phyloP scores from a whole-genome alignment of 2,329 filamentous ascomycete genomes.

The Aspergillus pseudonomiae region DNA sequence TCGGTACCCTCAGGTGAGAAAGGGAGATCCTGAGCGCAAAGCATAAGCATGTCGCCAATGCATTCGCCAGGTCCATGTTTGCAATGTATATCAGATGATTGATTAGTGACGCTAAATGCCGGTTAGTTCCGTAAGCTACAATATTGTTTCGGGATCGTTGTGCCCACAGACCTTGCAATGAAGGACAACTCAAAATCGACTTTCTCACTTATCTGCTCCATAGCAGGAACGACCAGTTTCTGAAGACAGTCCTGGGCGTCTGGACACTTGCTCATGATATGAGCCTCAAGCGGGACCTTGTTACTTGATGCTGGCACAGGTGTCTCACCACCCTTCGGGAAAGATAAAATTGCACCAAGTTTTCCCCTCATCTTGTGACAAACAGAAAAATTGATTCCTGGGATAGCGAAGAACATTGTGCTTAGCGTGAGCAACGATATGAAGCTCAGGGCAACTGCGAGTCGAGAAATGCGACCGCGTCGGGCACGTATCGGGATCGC shows the following conservation, averaged over 20 bases:
- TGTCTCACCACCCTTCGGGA: conserved; percentile 1
- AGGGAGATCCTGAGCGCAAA: conserved; percentile 77
- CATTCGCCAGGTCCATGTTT: conserved; percentile 89
- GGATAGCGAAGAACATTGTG: conserved; percentile 11
- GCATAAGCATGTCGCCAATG: conserved; percentile 90
- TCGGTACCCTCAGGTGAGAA: conserved; percentile 35
- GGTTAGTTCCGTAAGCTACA: conserved; percentile 6
- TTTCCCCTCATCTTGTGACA: conserved; percentile 11
- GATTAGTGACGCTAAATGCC: conserved; percentile 58
- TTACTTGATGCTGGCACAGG: conserved; percentile 8
- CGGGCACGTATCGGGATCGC: conserved; percentile 10
- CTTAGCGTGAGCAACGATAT: conserved; percentile 15
- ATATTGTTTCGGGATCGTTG: background rate
- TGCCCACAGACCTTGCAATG: conserved; percentile 68
- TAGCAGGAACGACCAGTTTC: conserved; percentile 79
- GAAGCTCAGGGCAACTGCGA: conserved; percentile 15
- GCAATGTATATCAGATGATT: conserved; percentile 82
- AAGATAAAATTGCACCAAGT: background rate
- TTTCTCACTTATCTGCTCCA: conserved; percentile 79
- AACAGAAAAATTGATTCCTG: conserved; percentile 8
- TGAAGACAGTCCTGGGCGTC: conserved; percentile 84
- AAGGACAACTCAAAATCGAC: conserved; percentile 91
- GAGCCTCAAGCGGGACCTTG: conserved; percentile 79
- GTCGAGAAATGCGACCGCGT: conserved; percentile 17
- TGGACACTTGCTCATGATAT: conserved; percentile 97